Percentiles rank a stretch among this genome's conserved stretches.
phyloP scores from a whole-genome alignment of 176 grass and related monocot genomes.

The Oryza brachyantha region DNA sequence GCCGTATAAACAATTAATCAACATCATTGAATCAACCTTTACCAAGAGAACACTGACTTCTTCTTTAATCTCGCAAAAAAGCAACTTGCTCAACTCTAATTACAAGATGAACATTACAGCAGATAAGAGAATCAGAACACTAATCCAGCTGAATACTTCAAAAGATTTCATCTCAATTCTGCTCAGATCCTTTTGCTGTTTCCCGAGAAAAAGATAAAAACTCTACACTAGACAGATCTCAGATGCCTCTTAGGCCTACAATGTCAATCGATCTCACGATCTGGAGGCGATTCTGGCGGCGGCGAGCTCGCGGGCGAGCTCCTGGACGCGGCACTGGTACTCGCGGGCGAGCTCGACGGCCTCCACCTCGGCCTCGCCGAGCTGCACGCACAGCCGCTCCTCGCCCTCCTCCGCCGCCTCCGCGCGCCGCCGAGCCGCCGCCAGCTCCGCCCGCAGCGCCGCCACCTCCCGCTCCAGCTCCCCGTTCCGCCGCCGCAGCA shows the following conservation, averaged over 20 bases:
- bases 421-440: slow-evolving; percentile 41
- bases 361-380: slow-evolving; percentile 77
- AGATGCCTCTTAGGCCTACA: too few species aligned
- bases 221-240: too few species aligned
- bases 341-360: slow-evolving; percentile 41
- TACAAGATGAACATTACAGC: not conserved
- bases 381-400: slow-evolving; percentile 74
- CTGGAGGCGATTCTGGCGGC: not conserved
- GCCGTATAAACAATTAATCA: not conserved
- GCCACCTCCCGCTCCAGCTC: slow-evolving; percentile 74
- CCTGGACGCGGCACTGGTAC: slow-evolving; percentile 35
- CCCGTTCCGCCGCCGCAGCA: slow-evolving; percentile 54
- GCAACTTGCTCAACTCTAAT: too few species aligned
- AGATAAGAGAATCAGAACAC: too few species aligned
- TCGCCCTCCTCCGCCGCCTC: slow-evolving; percentile 60
- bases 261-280: not conserved
- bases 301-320: slow-evolving; percentile 50
- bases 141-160: not conserved
- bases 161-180: not conserved
- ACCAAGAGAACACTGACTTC: not conserved
- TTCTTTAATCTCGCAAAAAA: not conserved
- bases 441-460: slow-evolving; percentile 45
- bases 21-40: not conserved
- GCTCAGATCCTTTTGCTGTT: not conserved
- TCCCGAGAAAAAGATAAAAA: too few species aligned